Percentiles rank a stretch among this genome's conserved stretches.
Conservation (phyloP, 2,329 filamentous ascomycete genomes). For the Colletotrichum musicola region DNA sequence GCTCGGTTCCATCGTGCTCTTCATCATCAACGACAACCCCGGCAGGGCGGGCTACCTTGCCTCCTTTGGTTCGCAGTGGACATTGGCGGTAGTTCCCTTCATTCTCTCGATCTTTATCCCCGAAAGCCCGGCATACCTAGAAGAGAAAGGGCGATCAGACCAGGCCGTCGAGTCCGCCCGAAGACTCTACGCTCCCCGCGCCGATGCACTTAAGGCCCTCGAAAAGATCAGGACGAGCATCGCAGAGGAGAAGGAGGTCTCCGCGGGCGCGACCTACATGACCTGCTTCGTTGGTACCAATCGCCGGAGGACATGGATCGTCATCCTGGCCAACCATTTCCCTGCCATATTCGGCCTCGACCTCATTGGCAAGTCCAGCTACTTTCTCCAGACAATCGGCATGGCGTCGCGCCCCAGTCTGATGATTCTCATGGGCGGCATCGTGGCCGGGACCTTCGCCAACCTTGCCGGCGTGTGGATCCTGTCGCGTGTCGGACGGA, state of each 20-base stretch:
- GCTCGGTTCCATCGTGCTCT: conserved; percentile 43
- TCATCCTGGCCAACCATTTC: conserved; percentile 55
- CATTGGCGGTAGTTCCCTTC: conserved; percentile 41
- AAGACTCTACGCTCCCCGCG: conserved; percentile 41
- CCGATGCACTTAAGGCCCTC: conserved; percentile 36
- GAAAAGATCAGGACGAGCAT: conserved; percentile 49
- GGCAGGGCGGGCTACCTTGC: conserved; percentile 42
- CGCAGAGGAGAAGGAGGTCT: conserved; percentile 53
- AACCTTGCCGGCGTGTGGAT: conserved; percentile 60
- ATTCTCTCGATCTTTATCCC: conserved; percentile 44
- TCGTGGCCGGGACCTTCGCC: conserved; percentile 56
- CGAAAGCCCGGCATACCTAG: conserved; percentile 44
- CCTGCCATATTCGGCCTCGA: conserved; percentile 59
- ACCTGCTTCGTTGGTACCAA: conserved; percentile 60
- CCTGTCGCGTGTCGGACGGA: conserved; percentile 53
- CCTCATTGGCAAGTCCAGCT: conserved; percentile 56
- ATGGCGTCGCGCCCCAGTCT: conserved; percentile 48
- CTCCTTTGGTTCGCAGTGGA: conserved; percentile 45
- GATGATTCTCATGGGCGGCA: conserved; percentile 58
- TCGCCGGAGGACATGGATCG: conserved; percentile 54
- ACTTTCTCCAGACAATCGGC: conserved; percentile 52
- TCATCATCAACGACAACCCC: conserved; percentile 41
- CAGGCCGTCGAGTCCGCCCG: conserved; percentile 40
- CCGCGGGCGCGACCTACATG: conserved; percentile 49
- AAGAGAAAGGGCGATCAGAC: conserved; percentile 39